Evolutionary conservation across 352 stramenopile genomes (phyloP).

Genomic region (Blastocystis sp.): DNA sequence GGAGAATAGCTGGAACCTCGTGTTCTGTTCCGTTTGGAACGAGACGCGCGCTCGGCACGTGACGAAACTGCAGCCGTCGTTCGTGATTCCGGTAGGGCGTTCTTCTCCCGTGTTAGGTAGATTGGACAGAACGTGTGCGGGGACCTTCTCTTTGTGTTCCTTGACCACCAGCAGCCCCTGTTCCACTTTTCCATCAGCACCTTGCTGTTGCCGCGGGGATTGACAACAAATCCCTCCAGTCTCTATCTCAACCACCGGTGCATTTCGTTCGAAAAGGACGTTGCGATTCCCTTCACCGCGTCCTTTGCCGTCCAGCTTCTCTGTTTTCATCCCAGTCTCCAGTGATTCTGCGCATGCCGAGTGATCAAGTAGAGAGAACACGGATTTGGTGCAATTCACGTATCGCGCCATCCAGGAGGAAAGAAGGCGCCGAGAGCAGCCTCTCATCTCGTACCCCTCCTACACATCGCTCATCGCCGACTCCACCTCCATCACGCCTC

Average conservation of each 20-base stretch:
- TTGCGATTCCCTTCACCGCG: constrained; percentile 5
- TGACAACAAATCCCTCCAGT: not conserved
- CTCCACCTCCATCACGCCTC: not conserved
- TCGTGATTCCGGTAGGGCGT: constrained; percentile 18
- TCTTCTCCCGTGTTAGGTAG: not conserved
- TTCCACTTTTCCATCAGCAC: constrained; percentile 60
- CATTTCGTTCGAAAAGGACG: constrained; percentile 39
- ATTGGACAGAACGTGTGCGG: constrained; percentile 13
- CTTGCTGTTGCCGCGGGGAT: constrained; percentile 36
- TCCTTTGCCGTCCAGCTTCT: constrained; percentile 49
- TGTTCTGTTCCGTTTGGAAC: constrained; percentile 42
- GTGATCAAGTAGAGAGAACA: not conserved
- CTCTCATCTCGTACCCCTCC: constrained; percentile 37
- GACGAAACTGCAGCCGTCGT: not conserved
- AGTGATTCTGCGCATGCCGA: not conserved
- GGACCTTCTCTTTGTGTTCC: constrained; percentile 54
- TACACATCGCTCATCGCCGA: not conserved
- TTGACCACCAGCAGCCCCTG: constrained; percentile 7
- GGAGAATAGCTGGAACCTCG: not conserved
- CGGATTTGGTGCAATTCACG: not conserved
- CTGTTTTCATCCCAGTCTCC: not conserved
- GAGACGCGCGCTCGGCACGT: not conserved
- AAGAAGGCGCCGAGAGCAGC: not conserved
- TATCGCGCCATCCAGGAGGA: constrained; percentile 26
- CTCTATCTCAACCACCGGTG: constrained; percentile 57